Base-by-base conservation (phyloP, 1,139 yeast genomes). In the Pichia sp. region DNA sequence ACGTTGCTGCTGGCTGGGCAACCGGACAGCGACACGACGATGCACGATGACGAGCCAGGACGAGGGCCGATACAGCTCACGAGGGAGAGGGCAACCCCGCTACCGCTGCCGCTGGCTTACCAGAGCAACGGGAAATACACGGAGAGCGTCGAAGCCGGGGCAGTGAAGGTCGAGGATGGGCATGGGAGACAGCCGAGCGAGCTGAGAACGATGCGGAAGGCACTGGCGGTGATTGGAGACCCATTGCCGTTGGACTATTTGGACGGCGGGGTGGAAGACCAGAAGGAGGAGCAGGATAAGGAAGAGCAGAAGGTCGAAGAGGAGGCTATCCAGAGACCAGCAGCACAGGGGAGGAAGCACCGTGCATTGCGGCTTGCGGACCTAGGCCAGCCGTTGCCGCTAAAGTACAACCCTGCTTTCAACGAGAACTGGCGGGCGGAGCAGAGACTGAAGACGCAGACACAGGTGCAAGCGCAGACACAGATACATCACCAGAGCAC, bases 181-280 rank as follows among this genome's bases (percentile, higher is more conserved):
- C 7, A 11, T 6, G 15, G 15, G 40, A 36, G 40, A 15, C 40
- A 13, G 15, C 7, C 26, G 15, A 31, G 31, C 16, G 15, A n/a
- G 50, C 15, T 29, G 38, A 38, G 26, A 23, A 10, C 26, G 45
- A 45, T 29, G 32, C 41, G 47, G 31, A 45, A 34, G 40, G 42
- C 43, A 23, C 44, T 47, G 36, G 43, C 49, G n/a, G 53, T 36
- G 23, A 42, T 58, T 26, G 61, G 58, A 5, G 50, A 50, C 43
- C 58, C 59, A 8, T 47, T 56, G 15, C 58, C 57, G 16, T 53
- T 57, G 41, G 30, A 51, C 10, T 56, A 57, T 47, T 2, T 16
- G 45, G 15, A 4, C 10, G n/a, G 3, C 13, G 36, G 23, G 34
- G n/a, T n/a, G 42, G 29, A 31, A 13, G 10, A 31, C 2, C 34